Conservation (phyloP, 2,329 filamentous ascomycete species). For the Pyricularia sp. region DNA sequence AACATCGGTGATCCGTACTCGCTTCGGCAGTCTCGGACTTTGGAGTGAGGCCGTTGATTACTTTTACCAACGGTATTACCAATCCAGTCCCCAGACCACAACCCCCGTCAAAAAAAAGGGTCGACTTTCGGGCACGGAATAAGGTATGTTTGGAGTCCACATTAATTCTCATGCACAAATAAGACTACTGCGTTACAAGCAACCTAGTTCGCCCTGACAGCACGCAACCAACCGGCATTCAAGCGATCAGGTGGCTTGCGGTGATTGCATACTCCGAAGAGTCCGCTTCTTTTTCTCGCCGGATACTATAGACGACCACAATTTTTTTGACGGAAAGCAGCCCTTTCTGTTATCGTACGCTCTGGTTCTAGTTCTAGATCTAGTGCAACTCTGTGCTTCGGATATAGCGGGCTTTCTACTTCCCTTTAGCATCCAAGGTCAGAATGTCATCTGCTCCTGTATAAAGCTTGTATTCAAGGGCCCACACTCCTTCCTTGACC, state of each 20-base stretch:
- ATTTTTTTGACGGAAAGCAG: neutral
- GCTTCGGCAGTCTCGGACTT: neutral
- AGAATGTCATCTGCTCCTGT: neutral
- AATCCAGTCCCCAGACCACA: neutral
- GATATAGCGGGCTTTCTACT: neutral
- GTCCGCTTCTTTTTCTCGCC: neutral
- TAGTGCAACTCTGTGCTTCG: neutral
- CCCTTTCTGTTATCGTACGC: neutral
- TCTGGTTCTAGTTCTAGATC: neutral
- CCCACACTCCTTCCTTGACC: neutral
- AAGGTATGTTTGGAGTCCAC: too few species aligned
- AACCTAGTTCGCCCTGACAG: neutral
- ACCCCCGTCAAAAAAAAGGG: neutral
- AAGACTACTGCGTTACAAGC: too few species aligned
- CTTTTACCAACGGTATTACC: neutral
- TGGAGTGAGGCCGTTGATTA: neutral
- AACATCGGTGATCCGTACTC: neutral
- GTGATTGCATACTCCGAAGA: neutral
- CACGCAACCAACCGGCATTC: neutral
- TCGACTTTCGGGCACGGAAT: too few species aligned
- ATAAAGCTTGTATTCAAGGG: neutral
- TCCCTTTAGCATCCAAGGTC: neutral
- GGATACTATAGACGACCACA: neutral
- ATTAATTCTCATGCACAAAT: too few species aligned
- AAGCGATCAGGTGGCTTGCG: neutral